These are phyloP conservation scores for Patellifolia procumbens DNA, from an alignment of 179 eudicot species.

Conservation along the genomic window DNA sequence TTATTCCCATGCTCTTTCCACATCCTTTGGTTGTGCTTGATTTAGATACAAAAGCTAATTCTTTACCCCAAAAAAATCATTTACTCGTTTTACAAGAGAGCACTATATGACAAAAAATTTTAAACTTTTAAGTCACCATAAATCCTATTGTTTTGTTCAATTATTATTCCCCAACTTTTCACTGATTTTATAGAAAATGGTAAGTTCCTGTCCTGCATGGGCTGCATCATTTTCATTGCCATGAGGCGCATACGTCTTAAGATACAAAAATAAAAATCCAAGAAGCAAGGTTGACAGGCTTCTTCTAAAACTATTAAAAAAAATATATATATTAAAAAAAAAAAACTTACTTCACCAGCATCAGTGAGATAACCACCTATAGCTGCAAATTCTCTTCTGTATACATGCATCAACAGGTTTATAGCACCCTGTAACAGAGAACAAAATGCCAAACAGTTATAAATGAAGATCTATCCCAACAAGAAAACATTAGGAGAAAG, in stretches of 20 bases:
- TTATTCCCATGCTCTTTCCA: neutral
- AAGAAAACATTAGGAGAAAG: neutral
- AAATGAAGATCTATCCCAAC: neutral
- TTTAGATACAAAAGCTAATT: neutral
- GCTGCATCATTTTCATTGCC: too few species aligned
- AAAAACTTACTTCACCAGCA: slow-evolving; percentile 83
- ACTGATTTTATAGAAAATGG: neutral
- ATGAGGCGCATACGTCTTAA: too few species aligned
- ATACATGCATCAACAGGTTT: slow-evolving; percentile 80
- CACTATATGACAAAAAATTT: neutral
- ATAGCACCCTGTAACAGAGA: slow-evolving; percentile 75
- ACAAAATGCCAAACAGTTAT: slow-evolving; percentile 15
- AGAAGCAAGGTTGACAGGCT: neutral
- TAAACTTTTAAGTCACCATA: neutral
- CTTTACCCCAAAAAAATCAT: neutral
- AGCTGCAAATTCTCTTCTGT: slow-evolving; percentile 76
- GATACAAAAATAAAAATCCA: neutral
- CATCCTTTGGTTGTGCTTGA: neutral
- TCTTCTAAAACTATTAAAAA: too few species aligned
- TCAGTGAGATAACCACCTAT: slow-evolving; percentile 99
- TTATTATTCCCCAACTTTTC: neutral
- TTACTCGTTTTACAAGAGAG: neutral
- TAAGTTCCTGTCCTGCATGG: too few species aligned
- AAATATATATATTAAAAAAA: slow-evolving; percentile 3
- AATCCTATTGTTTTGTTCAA: neutral